Conservation (phyloP, 176 grass and related monocot genomes). For the Tillandsia fasciculata region DNA sequence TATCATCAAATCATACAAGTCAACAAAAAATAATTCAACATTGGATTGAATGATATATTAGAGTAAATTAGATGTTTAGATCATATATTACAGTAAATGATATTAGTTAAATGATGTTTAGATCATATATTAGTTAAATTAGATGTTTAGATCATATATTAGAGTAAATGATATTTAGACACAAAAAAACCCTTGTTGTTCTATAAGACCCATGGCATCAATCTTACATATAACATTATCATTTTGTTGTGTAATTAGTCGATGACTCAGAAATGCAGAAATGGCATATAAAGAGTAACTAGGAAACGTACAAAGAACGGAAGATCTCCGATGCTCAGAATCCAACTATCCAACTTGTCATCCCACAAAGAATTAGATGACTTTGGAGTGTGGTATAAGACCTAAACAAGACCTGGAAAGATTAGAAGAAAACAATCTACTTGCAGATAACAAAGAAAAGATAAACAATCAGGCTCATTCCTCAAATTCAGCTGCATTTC, state of each 20-base stretch:
- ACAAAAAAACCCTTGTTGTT: too few species aligned
- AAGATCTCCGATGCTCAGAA: constrained; percentile 63
- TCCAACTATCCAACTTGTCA: constrained; percentile 55
- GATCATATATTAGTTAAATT: too few species aligned
- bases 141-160: too few species aligned
- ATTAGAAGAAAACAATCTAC: not conserved
- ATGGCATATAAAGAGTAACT: constrained; percentile 11
- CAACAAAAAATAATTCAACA: too few species aligned
- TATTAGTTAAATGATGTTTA: too few species aligned
- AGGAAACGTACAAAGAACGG: constrained; percentile 89
- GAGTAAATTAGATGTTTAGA: too few species aligned
- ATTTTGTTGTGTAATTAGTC: not conserved
- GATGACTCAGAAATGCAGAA: constrained; percentile 2
- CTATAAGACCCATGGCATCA: not conserved
- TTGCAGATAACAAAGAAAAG: not conserved
- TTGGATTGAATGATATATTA: too few species aligned
- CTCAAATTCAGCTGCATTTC: not conserved
- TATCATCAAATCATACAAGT: too few species aligned
- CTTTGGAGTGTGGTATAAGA: constrained; percentile 91
- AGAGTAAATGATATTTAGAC: too few species aligned
- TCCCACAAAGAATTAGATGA: constrained; percentile 61
- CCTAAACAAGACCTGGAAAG: constrained; percentile 31
- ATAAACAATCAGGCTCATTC: not conserved
- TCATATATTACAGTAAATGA: too few species aligned
- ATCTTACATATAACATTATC: not conserved